These are phyloP conservation scores for Torulaspora maleeae DNA, from an alignment of 805 yeast genomes.

Conservation along the genomic window DNA sequence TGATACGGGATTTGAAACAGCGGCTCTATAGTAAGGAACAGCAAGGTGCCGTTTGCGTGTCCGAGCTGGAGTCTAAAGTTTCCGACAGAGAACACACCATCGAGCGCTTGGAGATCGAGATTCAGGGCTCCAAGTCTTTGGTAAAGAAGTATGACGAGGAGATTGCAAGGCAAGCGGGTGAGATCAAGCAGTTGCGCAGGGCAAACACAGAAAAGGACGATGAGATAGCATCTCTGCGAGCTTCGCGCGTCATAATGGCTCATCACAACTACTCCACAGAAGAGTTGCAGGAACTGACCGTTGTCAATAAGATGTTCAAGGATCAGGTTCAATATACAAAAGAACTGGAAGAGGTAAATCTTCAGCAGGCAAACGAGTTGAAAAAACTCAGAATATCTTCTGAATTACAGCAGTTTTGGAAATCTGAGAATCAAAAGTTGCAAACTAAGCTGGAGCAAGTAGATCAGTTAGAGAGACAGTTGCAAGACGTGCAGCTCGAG, in stretches of 20 bases:
- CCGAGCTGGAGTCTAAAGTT: slow-evolving; percentile 31
- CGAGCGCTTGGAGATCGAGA: slow-evolving; percentile 18
- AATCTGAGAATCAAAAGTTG: slow-evolving; percentile 26
- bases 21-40: slow-evolving; percentile 32
- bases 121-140: slow-evolving; percentile 18
- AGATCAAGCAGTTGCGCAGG: slow-evolving; percentile 23
- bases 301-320: slow-evolving; percentile 34
- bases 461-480: slow-evolving; percentile 42
- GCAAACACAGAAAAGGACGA: slow-evolving; percentile 25
- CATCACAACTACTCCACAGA: slow-evolving; percentile 33
- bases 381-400: slow-evolving; percentile 39
- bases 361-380: slow-evolving; percentile 50
- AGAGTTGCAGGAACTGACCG: slow-evolving; percentile 34
- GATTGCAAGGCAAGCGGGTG: slow-evolving; percentile 19
- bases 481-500: slow-evolving; percentile 47
- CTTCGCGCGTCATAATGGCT: slow-evolving; percentile 37
- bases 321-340: slow-evolving; percentile 45
- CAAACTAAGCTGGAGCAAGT: slow-evolving; percentile 42
- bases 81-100: slow-evolving; percentile 16
- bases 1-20: slow-evolving; percentile 37
- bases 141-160: slow-evolving; percentile 27
- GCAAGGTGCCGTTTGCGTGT: slow-evolving; percentile 36
- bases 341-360: slow-evolving; percentile 48
- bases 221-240: slow-evolving; percentile 28
- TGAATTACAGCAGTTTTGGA: slow-evolving; percentile 27